phyloP scores from a whole-genome alignment of 2,329 filamentous ascomycete species.

The Diaporthe citriasiana region DNA sequence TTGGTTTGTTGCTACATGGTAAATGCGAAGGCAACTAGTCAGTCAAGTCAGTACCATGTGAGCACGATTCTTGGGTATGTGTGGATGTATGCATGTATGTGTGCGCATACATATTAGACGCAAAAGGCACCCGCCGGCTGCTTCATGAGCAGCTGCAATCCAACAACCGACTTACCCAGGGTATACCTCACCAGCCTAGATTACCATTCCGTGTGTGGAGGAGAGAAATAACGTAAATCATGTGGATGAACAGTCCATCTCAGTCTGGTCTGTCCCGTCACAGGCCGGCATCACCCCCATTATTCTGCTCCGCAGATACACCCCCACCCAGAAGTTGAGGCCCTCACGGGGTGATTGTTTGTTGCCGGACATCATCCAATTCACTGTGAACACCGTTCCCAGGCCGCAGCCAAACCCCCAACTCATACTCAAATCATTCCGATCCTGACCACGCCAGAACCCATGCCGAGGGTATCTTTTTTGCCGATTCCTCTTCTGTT shows the following conservation, averaged over 20 bases:
- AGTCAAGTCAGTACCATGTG: not conserved
- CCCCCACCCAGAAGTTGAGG: not conserved
- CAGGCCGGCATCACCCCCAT: not conserved
- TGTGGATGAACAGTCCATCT: not conserved
- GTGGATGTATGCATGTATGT: not conserved
- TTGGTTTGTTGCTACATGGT: too few relatives aligned
- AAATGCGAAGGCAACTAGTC: not conserved
- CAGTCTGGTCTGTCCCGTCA: not conserved
- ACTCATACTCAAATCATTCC: not conserved
- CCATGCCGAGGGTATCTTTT: not conserved
- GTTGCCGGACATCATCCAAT: not conserved
- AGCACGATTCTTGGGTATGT: not conserved
- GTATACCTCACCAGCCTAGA: not conserved
- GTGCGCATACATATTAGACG: not conserved
- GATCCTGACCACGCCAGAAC: not conserved
- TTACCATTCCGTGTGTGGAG: not conserved
- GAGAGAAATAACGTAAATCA: not conserved
- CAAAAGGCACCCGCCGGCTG: not conserved
- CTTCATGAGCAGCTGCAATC: not conserved
- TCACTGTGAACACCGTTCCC: not conserved
- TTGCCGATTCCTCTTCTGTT: not conserved
- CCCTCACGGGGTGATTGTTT: not conserved
- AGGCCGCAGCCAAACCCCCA: not conserved
- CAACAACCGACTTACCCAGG: not conserved
- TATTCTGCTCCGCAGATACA: not conserved